These are phyloP conservation scores for Saccharomycopsis amapae DNA, from an alignment of 805 yeast genomes.

Conservation along the genomic window DNA sequence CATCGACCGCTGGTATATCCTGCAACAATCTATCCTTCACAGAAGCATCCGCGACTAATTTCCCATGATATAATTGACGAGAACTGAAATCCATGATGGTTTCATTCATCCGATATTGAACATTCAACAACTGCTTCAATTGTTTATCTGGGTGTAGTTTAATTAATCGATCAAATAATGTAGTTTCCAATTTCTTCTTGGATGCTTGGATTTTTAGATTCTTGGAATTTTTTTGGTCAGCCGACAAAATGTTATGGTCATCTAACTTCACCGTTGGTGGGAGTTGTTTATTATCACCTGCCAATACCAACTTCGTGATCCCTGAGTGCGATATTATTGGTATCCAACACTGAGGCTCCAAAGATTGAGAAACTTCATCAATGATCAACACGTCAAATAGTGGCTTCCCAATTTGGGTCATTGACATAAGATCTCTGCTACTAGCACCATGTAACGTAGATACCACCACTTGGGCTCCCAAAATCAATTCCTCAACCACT, in stretches of 20 bases:
- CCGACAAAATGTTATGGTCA: conserved; percentile 32
- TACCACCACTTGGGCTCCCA: conserved; percentile 60
- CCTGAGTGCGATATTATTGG: conserved; percentile 66
- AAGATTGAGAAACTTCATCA: conserved; percentile 91
- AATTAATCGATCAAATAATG: conserved; percentile 77
- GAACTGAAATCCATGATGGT: conserved; percentile 78
- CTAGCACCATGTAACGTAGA: conserved; percentile 89
- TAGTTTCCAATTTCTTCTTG: conserved; percentile 45
- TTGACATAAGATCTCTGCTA: conserved; percentile 50
- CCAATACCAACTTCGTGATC: conserved; percentile 57
- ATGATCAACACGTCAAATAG: conserved; percentile 77
- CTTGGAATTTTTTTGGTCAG: conserved; percentile 21
- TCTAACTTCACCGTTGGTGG: conserved; percentile 81
- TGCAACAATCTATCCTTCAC: conserved; percentile 46
- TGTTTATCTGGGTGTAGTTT: conserved; percentile 31
- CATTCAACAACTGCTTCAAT: conserved; percentile 53
- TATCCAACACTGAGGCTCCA: conserved; percentile 96
- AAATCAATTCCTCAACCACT: conserved; percentile 50
- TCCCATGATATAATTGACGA: conserved; percentile 50
- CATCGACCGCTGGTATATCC: conserved; percentile 47
- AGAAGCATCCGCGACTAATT: conserved; percentile 52
- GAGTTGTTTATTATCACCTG: conserved; percentile 89
- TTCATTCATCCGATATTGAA: conserved; percentile 84
- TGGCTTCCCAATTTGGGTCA: conserved; percentile 21
- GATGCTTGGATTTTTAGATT: conserved; percentile 22